Base-by-base conservation (phyloP, 2,329 filamentous ascomycete genomes). In the Geoglossum cookeanum region DNA sequence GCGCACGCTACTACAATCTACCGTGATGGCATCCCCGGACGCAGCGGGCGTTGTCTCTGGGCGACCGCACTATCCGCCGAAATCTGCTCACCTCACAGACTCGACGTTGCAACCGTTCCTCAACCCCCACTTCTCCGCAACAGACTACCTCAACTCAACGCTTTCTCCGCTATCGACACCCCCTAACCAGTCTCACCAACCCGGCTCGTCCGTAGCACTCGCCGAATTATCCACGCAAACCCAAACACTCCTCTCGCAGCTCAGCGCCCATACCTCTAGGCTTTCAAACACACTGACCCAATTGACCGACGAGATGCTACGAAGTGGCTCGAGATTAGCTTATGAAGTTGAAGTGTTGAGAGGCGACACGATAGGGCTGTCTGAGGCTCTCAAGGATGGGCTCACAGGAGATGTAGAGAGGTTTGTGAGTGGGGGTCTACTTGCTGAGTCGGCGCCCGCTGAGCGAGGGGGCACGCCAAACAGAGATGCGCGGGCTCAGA, bases 271-370 rank as follows among this genome's bases (percentile, higher is more conserved):
- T 67, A 94, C 89, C 1, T 84, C 87, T 17, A 80, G 89, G 51
- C 74, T 96, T 6, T 88, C 89, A 13, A 81, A 78, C 57, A 86
- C 83, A 51, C 76, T 98, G 58, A 95, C 89, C 35, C 84, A 91
- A 65, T 75, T 97, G 59, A 96, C 92, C 9, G 91, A 98, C 68
- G 92, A 97, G 63, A 97, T 98, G 61, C 71, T 98, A 60, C 80
- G 92, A 58, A 90, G 87, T 65, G 87, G 90, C 30, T 88, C 87
- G 61, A 79, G 91, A 3, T 73, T 98, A 58, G 88, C 90, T 22
- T 98, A 98, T 66, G 87, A 97, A 70, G 91, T 97, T 22, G 91
- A 97, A 69, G 78, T 97, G 17, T 70, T 97, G 54, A 80, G 89
- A n/a, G 90, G 90, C 61, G 90, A 96, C 70, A 85, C 88, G 1